Base-by-base conservation (phyloP, 2,329 filamentous ascomycete genomes). In the Calonectria henricotiae region DNA sequence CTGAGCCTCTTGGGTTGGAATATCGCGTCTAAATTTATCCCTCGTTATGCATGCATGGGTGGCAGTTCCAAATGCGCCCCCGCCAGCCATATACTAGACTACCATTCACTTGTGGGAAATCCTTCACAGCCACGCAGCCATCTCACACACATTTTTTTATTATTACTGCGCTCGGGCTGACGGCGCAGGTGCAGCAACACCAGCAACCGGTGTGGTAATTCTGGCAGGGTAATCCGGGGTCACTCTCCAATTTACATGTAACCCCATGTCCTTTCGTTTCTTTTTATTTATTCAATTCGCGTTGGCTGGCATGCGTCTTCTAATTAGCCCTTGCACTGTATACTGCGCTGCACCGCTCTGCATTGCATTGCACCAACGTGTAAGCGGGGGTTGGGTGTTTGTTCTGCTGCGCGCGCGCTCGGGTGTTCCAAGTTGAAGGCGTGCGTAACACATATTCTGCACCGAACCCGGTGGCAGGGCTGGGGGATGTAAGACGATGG, bases 121-220 rank as follows among this genome's bases (percentile, higher is more conserved):
- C 27, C 27, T 17, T 25, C 58, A 63, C 65, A 55, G 46, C 58
- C 65, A 62, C 55, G 27, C 54, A 43, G 60, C 65, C 65, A 61
- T 62, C 55, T 49, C 64, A 49, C 54, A 51, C 39, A 23, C 13
- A 20, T 30, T 30, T 30, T 30, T 30, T 30, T 30, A n/a, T 30
- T 30, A 5, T 30, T 30, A 30, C 7, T 30, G 27, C 44, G 44
- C 30, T 25, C 47, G 11, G 44, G 65, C 65, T 68, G 65, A 68
- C 65, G 46, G 58, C 27, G 7, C 27, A 30, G 27, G 7, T 46
- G 65, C 65, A 68, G 65, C 27, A 30, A 7, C 27, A 30, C 4
- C 27, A 30, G 27, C 27, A 44, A 49, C 63, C 44, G 51, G 20
- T 54, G 37, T 65, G 27, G 27, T 30, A 30, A 30, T 30, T 30